Evolutionary conservation across 371 early-diverging fungal genomes (phyloP), one percentile per base, ranked within the genome.

Genomic region (Mortierella sp.): DNA sequence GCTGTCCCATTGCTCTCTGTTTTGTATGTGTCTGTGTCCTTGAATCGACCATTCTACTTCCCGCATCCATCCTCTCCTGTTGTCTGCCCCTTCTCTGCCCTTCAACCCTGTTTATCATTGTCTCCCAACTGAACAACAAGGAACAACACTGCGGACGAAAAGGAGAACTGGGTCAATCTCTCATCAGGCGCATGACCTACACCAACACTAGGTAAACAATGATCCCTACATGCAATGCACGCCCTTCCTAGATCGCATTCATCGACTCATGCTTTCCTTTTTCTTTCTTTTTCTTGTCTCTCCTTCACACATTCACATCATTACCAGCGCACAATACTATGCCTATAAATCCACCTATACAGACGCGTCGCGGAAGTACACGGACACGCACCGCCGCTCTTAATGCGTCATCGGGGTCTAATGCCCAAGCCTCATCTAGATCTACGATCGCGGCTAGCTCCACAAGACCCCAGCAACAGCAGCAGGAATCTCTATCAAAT

Each of bases 351-450:
- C 63, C 63, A 34, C 63, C 63, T 15, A n/a, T 50, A 27, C 56
- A 30, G 42, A 19, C 56, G 63, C 59, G 55, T 59, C 59, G 55
- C 2, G 54, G 59, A 17, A 70, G 64, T 42, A 42, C 46, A 44
- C 56, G 70, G 42, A 56, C 70, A 57, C 62, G 70, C 48, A 56
- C 30, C 46, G 53, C 47, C 34, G 52, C 56, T 44, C 23, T 56
- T 51, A 43, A 28, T 50, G 37, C 41, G 32, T 52, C 63, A 15
- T 21, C 43, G 21, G 21, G 47, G 12, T 47, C 56, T n/a, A n/a
- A n/a, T n/a, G n/a, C n/a, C n/a, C n/a, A n/a, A 26, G 34, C 62
- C 17, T 23, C 60, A 21, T 49, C 52, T 30, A 55, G 44, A 44
- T 14, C 59, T 49, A 39, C 50, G 6, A 46, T 19, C 37, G 14